Conservation (phyloP, 179 eudicot genomes). For the Corrigiola litoralis region DNA sequence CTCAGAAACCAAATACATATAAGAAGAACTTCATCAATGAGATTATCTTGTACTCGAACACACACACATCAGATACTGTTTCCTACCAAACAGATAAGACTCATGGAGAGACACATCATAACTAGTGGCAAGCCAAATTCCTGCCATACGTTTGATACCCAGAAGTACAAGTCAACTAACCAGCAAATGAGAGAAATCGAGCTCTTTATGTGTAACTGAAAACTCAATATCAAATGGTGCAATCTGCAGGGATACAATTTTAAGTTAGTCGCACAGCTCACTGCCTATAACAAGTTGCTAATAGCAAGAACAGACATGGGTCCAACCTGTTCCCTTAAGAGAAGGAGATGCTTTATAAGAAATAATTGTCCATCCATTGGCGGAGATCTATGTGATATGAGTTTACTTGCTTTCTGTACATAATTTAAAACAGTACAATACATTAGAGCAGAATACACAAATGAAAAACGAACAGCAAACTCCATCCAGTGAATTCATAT, state of each 20-base stretch:
- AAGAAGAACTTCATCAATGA: conserved; percentile 2
- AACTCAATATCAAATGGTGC: conserved; percentile 99
- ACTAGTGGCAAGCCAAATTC: neutral
- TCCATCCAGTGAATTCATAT: too few species aligned
- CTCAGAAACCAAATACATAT: neutral
- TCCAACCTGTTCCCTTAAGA: conserved; percentile 83
- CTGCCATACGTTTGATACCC: neutral
- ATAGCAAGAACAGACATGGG: neutral
- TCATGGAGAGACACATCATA: neutral
- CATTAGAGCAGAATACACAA: conserved; percentile 3
- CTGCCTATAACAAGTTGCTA: neutral
- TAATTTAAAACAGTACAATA: neutral
- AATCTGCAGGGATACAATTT: conserved; percentile 57
- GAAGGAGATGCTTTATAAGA: conserved; percentile 87
- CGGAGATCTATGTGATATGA: conserved; percentile 69
- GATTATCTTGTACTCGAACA: neutral
- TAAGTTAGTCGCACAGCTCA: conserved; percentile 18
- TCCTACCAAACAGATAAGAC: neutral
- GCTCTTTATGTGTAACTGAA: conserved; percentile 94
- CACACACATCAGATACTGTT: neutral
- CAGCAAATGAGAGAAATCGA: conserved; percentile 97
- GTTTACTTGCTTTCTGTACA: conserved; percentile 96
- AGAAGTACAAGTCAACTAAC: conserved; percentile 38
- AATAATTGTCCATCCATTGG: conserved; percentile 91
- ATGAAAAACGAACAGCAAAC: neutral